Base-by-base conservation (phyloP, 495 filamentous ascomycete genomes). In the Neurospora discreta region DNA sequence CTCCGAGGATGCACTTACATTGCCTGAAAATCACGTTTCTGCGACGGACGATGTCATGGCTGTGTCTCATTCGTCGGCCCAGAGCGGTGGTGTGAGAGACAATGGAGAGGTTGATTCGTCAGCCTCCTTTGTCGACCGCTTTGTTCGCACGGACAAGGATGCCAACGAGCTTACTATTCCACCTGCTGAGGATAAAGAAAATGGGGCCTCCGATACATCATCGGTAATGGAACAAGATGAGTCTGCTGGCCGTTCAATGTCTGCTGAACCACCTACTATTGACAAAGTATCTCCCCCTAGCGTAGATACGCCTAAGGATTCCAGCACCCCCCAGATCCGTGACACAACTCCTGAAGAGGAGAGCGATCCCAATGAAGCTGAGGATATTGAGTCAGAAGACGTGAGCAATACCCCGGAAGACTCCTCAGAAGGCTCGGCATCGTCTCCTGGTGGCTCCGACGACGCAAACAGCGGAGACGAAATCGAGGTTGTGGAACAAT, bases 401-500 rank as follows among this genome's bases (percentile, higher is more conserved):
- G 52, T 65, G 15, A 36, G 26, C 16, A 15, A 18, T 36, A 36
- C 52, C 2, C 23, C 16, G 52, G 52, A 65, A 33, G 26, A 65
- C 33, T 36, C 26, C 13, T 15, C 30, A 4, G 52, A 65, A 65
- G 33, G 52, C 52, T 33, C 52, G 52, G 33, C 52, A 13, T 36
- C 33, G 38, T 70, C 72, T n/a, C 52, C 69, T 18, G 39, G 20
- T n/a, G 52, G 58, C 13, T 20, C 42, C 3, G 11, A 69, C 1
- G 60, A 2, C 68, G 11, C 15, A 2, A 42, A 65, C 11, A 60
- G 52, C 5, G 75, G 75, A 18, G 70, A 75, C 10, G 72, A 72
- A 5, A 74, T 43, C 6, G 39, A 70, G 69, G 26, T 70, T 30
- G 40, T 42, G 20, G 73, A 74, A 36, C 73, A 76, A 10, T 18